Base-by-base conservation (phyloP, 352 stramenopile species). In the Phytophthora parvispora region DNA sequence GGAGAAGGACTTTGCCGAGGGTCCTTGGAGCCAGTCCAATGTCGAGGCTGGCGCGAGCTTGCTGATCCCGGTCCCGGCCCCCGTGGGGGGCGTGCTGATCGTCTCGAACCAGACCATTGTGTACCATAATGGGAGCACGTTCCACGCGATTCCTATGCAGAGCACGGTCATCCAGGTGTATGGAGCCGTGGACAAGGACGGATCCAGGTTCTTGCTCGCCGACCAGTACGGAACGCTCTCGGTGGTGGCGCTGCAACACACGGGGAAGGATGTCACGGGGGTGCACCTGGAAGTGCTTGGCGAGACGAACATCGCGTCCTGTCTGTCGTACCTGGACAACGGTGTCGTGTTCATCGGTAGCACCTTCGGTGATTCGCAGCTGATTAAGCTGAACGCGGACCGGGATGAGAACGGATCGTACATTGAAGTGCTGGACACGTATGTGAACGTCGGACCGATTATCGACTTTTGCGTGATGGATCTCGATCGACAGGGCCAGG, bases 391-490 rank as follows among this genome's bases (percentile, higher is more conserved):
- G 16, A 87, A 91, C 60, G 64, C 81, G 3, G 81, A 95, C 29
- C 80, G 77, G 2, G 90, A 97, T 57, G 84, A 94, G 22, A 69
- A 84, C n/a, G 87, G 74, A 59, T 97, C 69, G 8, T 98, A 98
- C 74, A 69, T 99, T 25, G 87, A 97, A 61, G 89, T 99, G 1
- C 75, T 99, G 50, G 97, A 99, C 76, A 97, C 97, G 58, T 99
- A 99, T 64, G 92, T 94, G 16, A 99, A 99, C 69, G 86, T 99
- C 52, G 98, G 97, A 6, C 98, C 98, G 8, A 99, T 99, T 82
- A 93, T 99, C 15, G 98, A 99, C 74, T 99, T 99, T 81, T 98
- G 97, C 76, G 86, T 99, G 20, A 97, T 99, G 72, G 95, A 99
- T 60, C 85, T 98, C 18, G 95, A 98, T 62, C 87, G 94, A 3